Evolutionary conservation across 306 rosid species (phyloP).

Genomic region (Rubus parviflorus): DNA sequence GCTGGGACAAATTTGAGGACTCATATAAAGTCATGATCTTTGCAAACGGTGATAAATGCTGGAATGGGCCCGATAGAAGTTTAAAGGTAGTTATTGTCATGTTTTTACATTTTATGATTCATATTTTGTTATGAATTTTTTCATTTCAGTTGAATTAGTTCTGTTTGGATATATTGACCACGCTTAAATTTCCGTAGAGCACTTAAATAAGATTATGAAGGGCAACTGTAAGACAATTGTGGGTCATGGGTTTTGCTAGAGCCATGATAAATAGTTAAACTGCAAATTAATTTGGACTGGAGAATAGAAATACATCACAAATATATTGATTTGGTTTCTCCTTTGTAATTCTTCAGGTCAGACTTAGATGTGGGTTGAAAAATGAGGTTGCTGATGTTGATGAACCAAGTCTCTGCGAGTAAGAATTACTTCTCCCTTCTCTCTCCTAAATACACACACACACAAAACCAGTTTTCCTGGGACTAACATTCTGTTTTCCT

Average conservation of each 20-base stretch:
- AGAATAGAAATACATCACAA: neutral
- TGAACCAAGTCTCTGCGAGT: constrained; percentile 99
- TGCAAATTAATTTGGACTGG: neutral
- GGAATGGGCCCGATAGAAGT: constrained; percentile 99
- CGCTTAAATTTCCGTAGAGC: neutral
- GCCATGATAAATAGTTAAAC: neutral
- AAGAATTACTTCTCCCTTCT: constrained; percentile 28
- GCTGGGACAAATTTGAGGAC: constrained; percentile 96
- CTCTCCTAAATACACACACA: constrained; percentile 11
- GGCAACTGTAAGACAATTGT: constrained; percentile 13
- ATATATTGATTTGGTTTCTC: neutral
- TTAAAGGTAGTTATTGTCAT: constrained; percentile 61
- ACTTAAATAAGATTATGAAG: neutral
- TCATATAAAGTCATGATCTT: constrained; percentile 76
- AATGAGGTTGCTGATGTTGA: constrained; percentile 86
- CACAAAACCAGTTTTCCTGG: neutral
- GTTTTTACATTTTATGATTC: neutral
- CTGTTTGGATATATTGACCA: neutral
- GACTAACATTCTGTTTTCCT: neutral
- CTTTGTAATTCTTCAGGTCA: constrained; percentile 55
- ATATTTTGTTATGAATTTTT: constrained; percentile 5
- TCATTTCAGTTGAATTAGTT: neutral
- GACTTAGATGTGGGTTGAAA: constrained; percentile 80
- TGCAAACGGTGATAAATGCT: constrained; percentile 85
- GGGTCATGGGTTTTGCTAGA: constrained; percentile 13